Evolutionary conservation across 2,329 filamentous ascomycete species (phyloP), one percentile per base, ranked within the genome.

Genomic region (Neonectria sp.): DNA sequence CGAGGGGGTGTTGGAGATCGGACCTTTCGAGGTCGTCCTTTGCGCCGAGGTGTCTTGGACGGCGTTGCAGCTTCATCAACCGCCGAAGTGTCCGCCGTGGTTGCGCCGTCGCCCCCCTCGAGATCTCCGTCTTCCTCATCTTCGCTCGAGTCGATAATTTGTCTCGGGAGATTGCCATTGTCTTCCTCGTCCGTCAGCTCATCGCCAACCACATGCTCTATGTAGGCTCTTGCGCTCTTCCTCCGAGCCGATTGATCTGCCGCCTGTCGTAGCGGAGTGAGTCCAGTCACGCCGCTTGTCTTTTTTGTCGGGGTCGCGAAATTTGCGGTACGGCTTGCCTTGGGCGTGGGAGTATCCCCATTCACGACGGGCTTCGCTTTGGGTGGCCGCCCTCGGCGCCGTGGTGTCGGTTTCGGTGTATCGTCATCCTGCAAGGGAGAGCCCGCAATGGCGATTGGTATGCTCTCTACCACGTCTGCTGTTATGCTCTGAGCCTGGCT

Each of bases 171-270:
- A 6, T 86, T 86, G 58, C 92, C 90, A 15, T 90, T 92, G 53
- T 93, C 92, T 40, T 94, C 93, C 31, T 94, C 92, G 53, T 95
- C 92, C 75, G 90, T 92, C 29, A 86, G 86, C 9, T 85, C 87
- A 21, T 88, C 90, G 24, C 87, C 86, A 12, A 92, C 85, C 7
- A 91, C 90, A 49, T 91, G 90, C 76, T 95, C 90, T 43, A 97
- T 91, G 58, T 98, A 82, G 4, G 90, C 89, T 58, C 91, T 87
- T 25, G 92, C 93, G 78, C 93, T 97, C 85, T 97, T 98, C 76
- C 91, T 91, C 75, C 93, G 90, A 2, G 95, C 95, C 6, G 95
- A 98, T 55, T 93, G 90, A 81, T 98, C 94, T 24, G 92, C 92
- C 70, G 93, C 92, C 48, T 88, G 85, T 71, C 90, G 87, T 43